Percentiles rank a stretch among this genome's conserved stretches.
Evolutionary conservation across 1,284 basidiomycete species (phyloP).

Genomic region (Irpex sp.): DNA sequence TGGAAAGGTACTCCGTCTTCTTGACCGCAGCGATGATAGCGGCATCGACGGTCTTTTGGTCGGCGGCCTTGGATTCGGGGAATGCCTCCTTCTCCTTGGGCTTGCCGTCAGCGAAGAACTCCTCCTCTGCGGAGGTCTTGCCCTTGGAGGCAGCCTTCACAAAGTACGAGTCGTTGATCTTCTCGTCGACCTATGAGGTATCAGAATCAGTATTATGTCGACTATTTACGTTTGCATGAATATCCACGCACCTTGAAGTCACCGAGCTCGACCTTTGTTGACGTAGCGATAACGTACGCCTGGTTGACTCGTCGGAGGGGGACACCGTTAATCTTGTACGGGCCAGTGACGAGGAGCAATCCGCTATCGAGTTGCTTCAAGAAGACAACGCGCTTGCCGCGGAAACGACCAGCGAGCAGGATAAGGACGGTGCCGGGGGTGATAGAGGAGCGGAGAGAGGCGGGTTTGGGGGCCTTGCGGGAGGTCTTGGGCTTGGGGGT

Average conservation of each 20-base stretch:
- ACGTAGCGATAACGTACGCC: slow-evolving; percentile 98
- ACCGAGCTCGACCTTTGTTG: slow-evolving; percentile 89
- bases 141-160: slow-evolving; percentile 75
- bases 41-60: slow-evolving; percentile 94
- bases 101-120: slow-evolving; percentile 95
- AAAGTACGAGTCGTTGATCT: slow-evolving; percentile 96
- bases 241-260: slow-evolving; percentile 61
- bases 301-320: slow-evolving; percentile 98
- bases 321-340: slow-evolving; percentile 98
- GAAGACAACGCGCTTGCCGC: slow-evolving; percentile 98
- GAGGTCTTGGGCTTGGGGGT: slow-evolving; percentile 87
- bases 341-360: slow-evolving; percentile 93
- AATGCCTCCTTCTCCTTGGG: slow-evolving; percentile 90
- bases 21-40: slow-evolving; percentile 84
- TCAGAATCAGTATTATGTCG: neutral
- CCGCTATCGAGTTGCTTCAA: slow-evolving; percentile 96
- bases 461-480: slow-evolving; percentile 80
- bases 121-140: slow-evolving; percentile 82
- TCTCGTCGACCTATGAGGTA: slow-evolving; percentile 66
- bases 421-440: slow-evolving; percentile 95
- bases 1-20: slow-evolving; percentile 89
- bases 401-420: slow-evolving; percentile 96
- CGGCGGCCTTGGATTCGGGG: slow-evolving; percentile 85
- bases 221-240: neutral
- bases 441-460: slow-evolving; percentile 85